phyloP scores from a whole-genome alignment of 164 flowering plant genomes.

The Dillenia suffruticosa region DNA sequence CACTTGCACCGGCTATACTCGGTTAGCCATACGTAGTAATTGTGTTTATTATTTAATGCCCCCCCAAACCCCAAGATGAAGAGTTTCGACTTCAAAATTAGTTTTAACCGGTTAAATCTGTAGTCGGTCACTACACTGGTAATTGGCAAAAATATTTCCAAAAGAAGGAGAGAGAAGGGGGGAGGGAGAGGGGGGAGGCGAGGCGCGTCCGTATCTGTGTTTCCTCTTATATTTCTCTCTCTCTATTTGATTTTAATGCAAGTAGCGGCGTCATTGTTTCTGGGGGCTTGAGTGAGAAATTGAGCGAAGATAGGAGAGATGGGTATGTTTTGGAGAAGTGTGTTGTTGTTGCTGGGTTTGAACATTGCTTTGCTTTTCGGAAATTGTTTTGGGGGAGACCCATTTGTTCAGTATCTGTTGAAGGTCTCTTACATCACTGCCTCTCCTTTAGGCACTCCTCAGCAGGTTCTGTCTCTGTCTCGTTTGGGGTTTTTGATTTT shows the following conservation, averaged over 20 bases:
- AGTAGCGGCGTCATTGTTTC: background rate
- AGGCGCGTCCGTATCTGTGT: too few species aligned
- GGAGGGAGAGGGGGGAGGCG: too few species aligned
- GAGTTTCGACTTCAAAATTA: too few species aligned
- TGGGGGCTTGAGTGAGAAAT: too few species aligned
- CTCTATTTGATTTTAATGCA: constrained; percentile 12
- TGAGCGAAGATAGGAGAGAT: constrained; percentile 5
- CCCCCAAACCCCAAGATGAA: background rate
- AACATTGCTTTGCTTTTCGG: constrained; percentile 26
- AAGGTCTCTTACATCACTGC: constrained; percentile 55
- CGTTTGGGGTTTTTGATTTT: background rate
- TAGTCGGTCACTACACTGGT: too few species aligned
- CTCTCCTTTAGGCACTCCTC: constrained; percentile 76
- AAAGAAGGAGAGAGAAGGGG: too few species aligned
- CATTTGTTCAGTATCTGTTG: constrained; percentile 40
- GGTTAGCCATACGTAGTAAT: background rate
- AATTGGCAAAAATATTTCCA: background rate
- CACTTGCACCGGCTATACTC: background rate
- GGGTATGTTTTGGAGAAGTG: constrained; percentile 17
- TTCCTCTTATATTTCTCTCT: constrained; percentile 1
- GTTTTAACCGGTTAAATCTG: too few species aligned
- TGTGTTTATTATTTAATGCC: background rate
- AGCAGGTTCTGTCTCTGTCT: constrained; percentile 42
- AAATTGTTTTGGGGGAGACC: constrained; percentile 50
- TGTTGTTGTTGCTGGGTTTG: constrained; percentile 9